Evolutionary conservation across 2,329 filamentous ascomycete species (phyloP).

Genomic region (Pezicula radicicola): DNA sequence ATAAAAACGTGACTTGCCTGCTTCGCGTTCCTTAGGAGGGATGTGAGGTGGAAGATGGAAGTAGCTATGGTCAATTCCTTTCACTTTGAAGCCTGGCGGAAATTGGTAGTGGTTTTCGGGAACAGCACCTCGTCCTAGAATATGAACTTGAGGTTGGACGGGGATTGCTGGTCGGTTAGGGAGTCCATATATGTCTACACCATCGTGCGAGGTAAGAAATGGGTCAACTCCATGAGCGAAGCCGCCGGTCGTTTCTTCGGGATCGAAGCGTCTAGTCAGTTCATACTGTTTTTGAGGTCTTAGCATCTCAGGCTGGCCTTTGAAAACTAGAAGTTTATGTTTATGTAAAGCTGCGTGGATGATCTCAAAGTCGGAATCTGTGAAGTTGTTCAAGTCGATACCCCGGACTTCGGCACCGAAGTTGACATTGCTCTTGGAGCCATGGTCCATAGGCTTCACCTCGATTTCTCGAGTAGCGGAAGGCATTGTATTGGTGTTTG

Average conservation of each 20-base stretch:
- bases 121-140: slow-evolving; percentile 32
- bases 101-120: slow-evolving; percentile 32
- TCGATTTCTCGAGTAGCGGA: slow-evolving; percentile 24
- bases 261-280: slow-evolving; percentile 31
- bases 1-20: slow-evolving; percentile 31
- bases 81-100: slow-evolving; percentile 34
- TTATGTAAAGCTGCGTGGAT: slow-evolving; percentile 31
- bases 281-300: slow-evolving; percentile 31
- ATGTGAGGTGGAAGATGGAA: slow-evolving; percentile 37
- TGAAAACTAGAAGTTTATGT: slow-evolving; percentile 35
- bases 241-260: slow-evolving; percentile 31
- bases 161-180: slow-evolving; percentile 29
- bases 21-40: slow-evolving; percentile 28
- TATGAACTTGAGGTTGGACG: slow-evolving; percentile 34
- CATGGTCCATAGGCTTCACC: slow-evolving; percentile 24
- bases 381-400: slow-evolving; percentile 34
- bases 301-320: slow-evolving; percentile 33
- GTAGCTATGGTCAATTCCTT: slow-evolving; percentile 33
- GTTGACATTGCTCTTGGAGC: slow-evolving; percentile 27
- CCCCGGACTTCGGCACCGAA: slow-evolving; percentile 33
- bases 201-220: slow-evolving; percentile 28
- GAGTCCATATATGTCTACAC: slow-evolving; percentile 33
- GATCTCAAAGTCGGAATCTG: slow-evolving; percentile 29
- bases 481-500: slow-evolving; percentile 16
- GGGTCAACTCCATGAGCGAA: slow-evolving; percentile 35